These are phyloP conservation scores for Auricularia auricula-judae DNA, from an alignment of 768 basidiomycete species.

Conservation along the genomic window DNA sequence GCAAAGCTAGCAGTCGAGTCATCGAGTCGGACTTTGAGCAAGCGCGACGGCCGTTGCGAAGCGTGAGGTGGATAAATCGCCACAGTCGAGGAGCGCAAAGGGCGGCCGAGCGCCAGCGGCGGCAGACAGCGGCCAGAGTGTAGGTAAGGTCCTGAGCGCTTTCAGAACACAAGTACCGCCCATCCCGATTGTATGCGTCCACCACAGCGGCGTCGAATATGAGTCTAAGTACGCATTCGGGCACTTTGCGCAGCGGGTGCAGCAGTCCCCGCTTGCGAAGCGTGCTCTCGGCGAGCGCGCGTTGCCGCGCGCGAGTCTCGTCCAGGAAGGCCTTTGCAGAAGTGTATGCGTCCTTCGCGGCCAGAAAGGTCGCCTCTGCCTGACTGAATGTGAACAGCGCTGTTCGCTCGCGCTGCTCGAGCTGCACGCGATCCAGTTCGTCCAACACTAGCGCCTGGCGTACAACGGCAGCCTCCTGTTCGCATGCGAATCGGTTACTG, in stretches of 20 bases:
- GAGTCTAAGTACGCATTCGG: no score
- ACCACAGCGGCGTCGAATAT: no score
- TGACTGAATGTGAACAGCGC: background rate
- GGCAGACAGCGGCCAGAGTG: no score
- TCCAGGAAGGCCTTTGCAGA: background rate
- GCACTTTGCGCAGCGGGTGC: background rate
- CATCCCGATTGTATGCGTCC: no score
- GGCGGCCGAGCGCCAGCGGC: no score
- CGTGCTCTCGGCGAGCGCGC: background rate
- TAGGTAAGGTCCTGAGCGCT: no score
- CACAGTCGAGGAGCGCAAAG: no score
- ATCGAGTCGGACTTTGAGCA: no score
- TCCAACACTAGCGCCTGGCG: background rate
- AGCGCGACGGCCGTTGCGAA: no score
- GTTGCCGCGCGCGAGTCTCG: background rate
- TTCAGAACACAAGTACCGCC: no score
- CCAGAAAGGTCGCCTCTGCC: background rate
- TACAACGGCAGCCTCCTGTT: background rate
- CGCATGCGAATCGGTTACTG: background rate
- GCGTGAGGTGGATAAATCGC: no score
- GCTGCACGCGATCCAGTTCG: background rate
- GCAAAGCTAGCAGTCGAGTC: no score
- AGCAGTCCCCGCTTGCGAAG: background rate
- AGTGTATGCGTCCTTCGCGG: background rate
- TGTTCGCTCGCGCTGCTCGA: background rate